These are phyloP conservation scores for Suillus placidus DNA, from an alignment of 768 basidiomycete genomes.

Conservation along the genomic window DNA sequence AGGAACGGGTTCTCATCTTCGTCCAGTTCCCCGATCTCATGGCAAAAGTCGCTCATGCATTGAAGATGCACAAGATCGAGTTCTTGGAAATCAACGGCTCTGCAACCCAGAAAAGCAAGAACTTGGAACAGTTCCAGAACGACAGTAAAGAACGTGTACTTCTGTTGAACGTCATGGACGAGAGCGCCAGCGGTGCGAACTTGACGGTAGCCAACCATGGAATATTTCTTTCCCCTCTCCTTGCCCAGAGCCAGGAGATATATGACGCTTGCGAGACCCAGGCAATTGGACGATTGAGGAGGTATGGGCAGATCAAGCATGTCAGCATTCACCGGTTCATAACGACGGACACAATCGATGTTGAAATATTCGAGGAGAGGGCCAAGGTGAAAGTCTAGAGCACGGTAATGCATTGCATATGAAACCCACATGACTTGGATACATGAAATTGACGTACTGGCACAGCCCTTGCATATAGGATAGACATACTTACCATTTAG, in stretches of 20 bases:
- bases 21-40: slow-evolving; percentile 96
- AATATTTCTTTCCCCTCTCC: slow-evolving; percentile 90
- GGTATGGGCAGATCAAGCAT: slow-evolving; percentile 80
- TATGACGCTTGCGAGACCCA: slow-evolving; percentile 85
- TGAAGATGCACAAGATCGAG: slow-evolving; percentile 68
- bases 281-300: slow-evolving; percentile 80
- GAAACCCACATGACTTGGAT: not conserved
- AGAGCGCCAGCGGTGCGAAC: slow-evolving; percentile 93
- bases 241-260: slow-evolving; percentile 78
- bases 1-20: slow-evolving; percentile 88
- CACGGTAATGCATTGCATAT: slow-evolving; percentile 1
- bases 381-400: slow-evolving; percentile 33
- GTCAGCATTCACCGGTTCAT: slow-evolving; percentile 85
- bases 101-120: slow-evolving; percentile 76
- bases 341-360: slow-evolving; percentile 87
- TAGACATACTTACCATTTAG: not conserved
- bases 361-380: slow-evolving; percentile 72
- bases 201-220: slow-evolving; percentile 93
- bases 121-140: slow-evolving; percentile 85
- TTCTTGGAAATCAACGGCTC: slow-evolving; percentile 84
- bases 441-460: not conserved
- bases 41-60: slow-evolving; percentile 86
- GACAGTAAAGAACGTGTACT: slow-evolving; percentile 77
- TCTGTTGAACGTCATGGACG: slow-evolving; percentile 90
- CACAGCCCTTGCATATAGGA: not conserved